A percentile compares a stretch with the other conserved stretches of the same genome.
Conservation (phyloP, 73 alveolate species). For the Paramecium sonneborni region DNA sequence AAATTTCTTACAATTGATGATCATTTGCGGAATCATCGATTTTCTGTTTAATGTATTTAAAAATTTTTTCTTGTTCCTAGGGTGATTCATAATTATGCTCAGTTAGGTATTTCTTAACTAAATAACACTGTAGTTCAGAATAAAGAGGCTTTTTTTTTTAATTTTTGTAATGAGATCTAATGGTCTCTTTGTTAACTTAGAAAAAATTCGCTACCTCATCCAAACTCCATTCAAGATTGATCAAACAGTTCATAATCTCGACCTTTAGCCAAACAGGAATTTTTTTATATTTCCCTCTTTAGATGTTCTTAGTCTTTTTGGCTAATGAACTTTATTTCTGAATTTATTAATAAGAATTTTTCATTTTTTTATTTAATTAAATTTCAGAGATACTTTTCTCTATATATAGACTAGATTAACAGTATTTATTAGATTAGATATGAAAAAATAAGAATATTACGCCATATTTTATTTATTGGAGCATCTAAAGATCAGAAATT, state of each 20-base stretch:
- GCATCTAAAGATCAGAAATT: no score
- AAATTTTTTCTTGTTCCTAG: neutral
- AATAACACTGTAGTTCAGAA: neutral
- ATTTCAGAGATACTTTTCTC: no score
- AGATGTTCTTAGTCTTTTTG: neutral
- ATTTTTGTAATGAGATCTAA: neutral
- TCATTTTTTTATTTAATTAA: no score
- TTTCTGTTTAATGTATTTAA: neutral
- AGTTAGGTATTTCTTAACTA: neutral
- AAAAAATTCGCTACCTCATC: neutral
- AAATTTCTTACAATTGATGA: neutral
- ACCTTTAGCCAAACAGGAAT: neutral
- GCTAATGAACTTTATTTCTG: neutral
- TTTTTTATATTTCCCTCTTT: neutral
- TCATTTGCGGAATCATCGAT: neutral
- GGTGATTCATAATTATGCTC: neutral
- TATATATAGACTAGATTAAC: no score
- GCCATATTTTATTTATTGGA: no score
- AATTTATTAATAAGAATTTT: no score
- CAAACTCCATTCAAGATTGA: neutral
- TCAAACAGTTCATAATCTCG: neutral
- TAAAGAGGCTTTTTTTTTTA: neutral
- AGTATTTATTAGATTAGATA: no score
- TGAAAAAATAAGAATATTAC: no score
- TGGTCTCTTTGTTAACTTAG: neutral